Percentiles rank a stretch among this genome's conserved stretches.
These are phyloP conservation scores for Chlorella sp. DNA, from an alignment of 139 green algal species.

Conservation along the genomic window DNA sequence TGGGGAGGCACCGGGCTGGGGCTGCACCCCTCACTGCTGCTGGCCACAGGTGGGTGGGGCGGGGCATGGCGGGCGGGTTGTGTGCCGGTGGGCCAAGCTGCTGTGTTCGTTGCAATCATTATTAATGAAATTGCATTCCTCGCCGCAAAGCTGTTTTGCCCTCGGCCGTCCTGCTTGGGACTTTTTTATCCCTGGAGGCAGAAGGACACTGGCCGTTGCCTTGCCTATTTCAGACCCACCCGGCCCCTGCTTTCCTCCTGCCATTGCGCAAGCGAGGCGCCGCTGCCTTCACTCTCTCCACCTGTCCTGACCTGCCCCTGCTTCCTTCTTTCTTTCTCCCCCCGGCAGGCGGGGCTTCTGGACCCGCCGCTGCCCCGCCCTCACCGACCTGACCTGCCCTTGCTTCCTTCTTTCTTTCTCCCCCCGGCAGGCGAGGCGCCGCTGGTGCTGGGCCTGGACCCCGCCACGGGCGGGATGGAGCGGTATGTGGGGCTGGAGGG, in stretches of 20 bases:
- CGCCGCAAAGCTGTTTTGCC: no score
- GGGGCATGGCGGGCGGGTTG: not conserved
- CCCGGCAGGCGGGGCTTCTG: not conserved
- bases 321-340: no score
- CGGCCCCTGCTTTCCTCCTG: no score
- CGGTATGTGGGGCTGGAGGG: constrained; percentile 34
- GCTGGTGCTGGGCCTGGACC: constrained; percentile 45
- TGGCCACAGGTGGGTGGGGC: constrained; percentile 37
- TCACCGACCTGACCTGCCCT: not conserved
- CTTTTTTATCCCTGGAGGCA: no score
- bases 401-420: not conserved
- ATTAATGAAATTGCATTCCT: no score
- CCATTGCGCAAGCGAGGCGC: no score
- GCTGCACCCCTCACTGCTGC: constrained; percentile 45
- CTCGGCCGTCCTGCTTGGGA: no score
- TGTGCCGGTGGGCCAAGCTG: not conserved
- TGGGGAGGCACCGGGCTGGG: constrained; percentile 43
- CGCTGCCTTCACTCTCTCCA: no score
- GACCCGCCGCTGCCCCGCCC: no score
- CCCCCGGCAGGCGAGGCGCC: constrained; percentile 24
- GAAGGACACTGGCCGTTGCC: no score
- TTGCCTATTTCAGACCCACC: no score
- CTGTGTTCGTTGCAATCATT: not conserved
- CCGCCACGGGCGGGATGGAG: constrained; percentile 24
- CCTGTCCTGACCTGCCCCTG: no score